These are phyloP conservation scores for Dendrocalamus latiflorus DNA, from an alignment of 202 grass and related monocot species.

Conservation along the genomic window DNA sequence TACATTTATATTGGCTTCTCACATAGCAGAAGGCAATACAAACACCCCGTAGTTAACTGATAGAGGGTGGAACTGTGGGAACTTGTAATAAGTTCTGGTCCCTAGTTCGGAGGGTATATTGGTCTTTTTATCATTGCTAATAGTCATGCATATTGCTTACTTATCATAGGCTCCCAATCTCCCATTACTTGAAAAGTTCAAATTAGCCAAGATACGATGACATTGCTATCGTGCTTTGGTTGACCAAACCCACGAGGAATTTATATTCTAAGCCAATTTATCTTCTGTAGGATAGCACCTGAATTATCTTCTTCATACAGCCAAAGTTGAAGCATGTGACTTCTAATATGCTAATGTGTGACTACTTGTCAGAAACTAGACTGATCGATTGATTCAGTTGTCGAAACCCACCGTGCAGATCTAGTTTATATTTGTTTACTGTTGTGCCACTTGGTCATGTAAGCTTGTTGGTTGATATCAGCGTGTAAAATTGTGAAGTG, in stretches of 20 bases:
- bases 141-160: not conserved
- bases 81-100: no score
- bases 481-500: no score
- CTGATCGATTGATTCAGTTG: not conserved
- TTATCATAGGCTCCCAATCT: not conserved
- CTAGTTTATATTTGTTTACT: not conserved
- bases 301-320: not conserved
- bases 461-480: no score
- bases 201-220: not conserved
- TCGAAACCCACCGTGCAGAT: not conserved
- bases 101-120: not conserved
- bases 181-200: not conserved
- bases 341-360: not conserved
- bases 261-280: not conserved
- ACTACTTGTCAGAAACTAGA: not conserved
- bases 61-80: no score
- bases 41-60: no score
- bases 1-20: no score
- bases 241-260: not conserved
- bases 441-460: not conserved
- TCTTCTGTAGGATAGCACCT: not conserved
- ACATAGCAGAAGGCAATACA: no score
- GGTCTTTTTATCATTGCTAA: not conserved
- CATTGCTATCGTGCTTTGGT: no score
- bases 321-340: not conserved